phyloP scores from a whole-genome alignment of 164 flowering plant genomes.

The Berberis thunbergii region DNA sequence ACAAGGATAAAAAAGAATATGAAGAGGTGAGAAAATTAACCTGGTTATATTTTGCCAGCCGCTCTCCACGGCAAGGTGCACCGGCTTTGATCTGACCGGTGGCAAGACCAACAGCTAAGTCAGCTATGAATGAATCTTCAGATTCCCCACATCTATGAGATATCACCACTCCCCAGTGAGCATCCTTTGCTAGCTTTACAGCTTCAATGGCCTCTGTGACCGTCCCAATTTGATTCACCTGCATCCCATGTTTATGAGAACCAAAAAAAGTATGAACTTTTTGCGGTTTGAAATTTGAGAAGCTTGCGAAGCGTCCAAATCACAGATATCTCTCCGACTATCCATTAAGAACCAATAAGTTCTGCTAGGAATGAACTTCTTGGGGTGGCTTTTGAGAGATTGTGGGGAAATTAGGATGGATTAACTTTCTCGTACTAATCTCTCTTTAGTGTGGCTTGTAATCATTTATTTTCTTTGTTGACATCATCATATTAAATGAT shows the following conservation, averaged over 20 bases:
- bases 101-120: slow-evolving; percentile 80
- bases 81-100: slow-evolving; percentile 90
- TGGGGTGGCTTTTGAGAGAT: no score
- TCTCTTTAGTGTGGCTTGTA: no score
- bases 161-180: slow-evolving; percentile 77
- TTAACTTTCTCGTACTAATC: no score
- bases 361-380: no score
- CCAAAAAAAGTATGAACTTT: neutral
- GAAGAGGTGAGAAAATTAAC: slow-evolving; percentile 19
- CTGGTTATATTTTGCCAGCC: slow-evolving; percentile 90
- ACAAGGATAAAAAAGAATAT: neutral
- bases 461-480: no score
- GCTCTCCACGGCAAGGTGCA: slow-evolving; percentile 95
- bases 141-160: slow-evolving; percentile 96
- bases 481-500: no score
- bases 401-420: no score
- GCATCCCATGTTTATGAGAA: slow-evolving; percentile 2
- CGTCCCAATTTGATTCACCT: slow-evolving; percentile 91
- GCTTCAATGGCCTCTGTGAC: slow-evolving; percentile 88
- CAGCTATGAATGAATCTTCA: slow-evolving; percentile 85
- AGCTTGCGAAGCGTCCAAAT: neutral
- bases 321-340: no score
- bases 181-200: slow-evolving; percentile 85
- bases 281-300: neutral
- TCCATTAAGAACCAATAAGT: no score